Base-by-base conservation (phyloP, 176 grass and related monocot genomes). In the Carex parvula region DNA sequence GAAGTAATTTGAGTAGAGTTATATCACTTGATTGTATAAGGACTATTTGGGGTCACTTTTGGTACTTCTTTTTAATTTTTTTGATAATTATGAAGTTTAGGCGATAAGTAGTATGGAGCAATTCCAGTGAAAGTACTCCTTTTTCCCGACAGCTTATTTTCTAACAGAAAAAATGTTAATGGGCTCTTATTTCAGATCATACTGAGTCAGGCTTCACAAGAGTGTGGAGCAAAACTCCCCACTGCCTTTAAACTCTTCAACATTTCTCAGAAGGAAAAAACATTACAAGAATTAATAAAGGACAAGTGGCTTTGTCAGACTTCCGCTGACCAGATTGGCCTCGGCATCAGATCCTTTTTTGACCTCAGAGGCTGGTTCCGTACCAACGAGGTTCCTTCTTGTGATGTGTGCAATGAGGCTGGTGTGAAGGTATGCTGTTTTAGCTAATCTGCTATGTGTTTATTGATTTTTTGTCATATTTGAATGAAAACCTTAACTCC, bases 341-440 rank as follows among this genome's bases (percentile, higher is more conserved):
- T 95, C 63, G 95, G 91, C 35, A 88, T 88, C 72, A 86, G 88
- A 85, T 93, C 91, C 72, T 98, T 98, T 84, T 87, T 98, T 90
- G 92, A 98, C 83, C 90, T 98, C 29, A 82, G 92, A 64, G 90
- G 96, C 54, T 98, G 96, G 96, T 95, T 95, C 29, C 82, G 75
- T 11, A 79, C 64, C 32, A 94, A 91, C 8, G 91, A 90, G 57
- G 87, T 98, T 18, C 96, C 96, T 75, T 92, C 89, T 41, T 95
- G 96, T 0, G 86, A 89, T 35, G 96, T 98, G 55, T 98, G 95
- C 86, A 95, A 98, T 61, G 89, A 98, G 90, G 83, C 95, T 85
- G 90, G 93, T 69, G 92, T 98, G 69, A 98, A 93, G 92, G 96
- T 88, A 87, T 70, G 81, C 18, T 78, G 59, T 32, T 48, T 48